Conservation (phyloP, 2,329 filamentous ascomycete species). For the Fusarium gaditjirri region DNA sequence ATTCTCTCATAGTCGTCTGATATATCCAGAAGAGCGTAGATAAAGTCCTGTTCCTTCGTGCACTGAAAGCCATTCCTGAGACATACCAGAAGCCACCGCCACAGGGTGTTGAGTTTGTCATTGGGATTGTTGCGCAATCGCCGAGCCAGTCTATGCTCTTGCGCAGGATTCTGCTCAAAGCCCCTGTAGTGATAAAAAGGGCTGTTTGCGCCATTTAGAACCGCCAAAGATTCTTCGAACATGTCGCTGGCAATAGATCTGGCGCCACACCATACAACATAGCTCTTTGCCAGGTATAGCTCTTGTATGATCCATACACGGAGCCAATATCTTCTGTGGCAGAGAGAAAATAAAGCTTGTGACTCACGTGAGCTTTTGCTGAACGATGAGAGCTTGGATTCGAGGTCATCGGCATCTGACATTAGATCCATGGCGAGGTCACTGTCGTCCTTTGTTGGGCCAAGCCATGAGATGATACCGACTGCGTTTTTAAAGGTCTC, state of each 20-base stretch:
- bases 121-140: not conserved
- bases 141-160: not conserved
- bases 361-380: fast-evolving
- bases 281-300: not conserved
- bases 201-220: not conserved
- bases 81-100: not conserved
- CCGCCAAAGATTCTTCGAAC: not conserved
- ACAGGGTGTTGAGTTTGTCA: too few species aligned
- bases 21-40: not conserved
- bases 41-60: not conserved
- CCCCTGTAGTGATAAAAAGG: not conserved
- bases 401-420: not conserved
- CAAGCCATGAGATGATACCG: not conserved
- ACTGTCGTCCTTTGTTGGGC: fast-evolving
- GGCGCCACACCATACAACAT: not conserved
- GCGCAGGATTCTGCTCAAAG: not conserved
- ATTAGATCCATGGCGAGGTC: not conserved
- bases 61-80: fast-evolving
- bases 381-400: not conserved
- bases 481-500: fast-evolving
- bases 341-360: fast-evolving
- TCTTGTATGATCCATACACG: not conserved
- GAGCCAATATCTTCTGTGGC: not conserved
- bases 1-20: not conserved
- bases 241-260: fast-evolving